A percentile compares a stretch with the other conserved stretches of the same genome.
Evolutionary conservation across 2,329 filamentous ascomycete genomes (phyloP).

Genomic region (Exophiala aquamarina): DNA sequence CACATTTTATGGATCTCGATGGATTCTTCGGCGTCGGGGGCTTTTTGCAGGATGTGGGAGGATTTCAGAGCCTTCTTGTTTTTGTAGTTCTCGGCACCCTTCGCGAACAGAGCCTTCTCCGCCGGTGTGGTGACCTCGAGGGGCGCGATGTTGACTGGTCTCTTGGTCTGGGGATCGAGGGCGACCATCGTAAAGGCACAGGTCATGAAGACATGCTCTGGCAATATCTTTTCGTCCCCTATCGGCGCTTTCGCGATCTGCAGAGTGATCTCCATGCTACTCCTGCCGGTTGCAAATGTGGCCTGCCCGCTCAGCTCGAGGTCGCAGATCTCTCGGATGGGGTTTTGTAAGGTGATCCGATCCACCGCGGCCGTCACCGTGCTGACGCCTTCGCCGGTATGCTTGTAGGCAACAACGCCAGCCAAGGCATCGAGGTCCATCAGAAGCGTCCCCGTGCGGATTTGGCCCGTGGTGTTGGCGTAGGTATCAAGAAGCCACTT

Average conservation of each 20-base stretch:
- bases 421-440: conserved; percentile 80
- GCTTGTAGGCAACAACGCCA: conserved; percentile 73
- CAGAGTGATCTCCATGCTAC: conserved; percentile 72
- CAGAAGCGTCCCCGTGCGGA: conserved; percentile 69
- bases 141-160: conserved; percentile 62
- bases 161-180: conserved; percentile 66
- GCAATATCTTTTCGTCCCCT: conserved; percentile 51
- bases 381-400: conserved; percentile 63
- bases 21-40: conserved; percentile 69
- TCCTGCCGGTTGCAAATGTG: conserved; percentile 71
- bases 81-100: conserved; percentile 66
- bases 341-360: conserved; percentile 66
- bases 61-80: conserved; percentile 65
- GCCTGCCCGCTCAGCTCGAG: conserved; percentile 69
- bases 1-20: conserved; percentile 72
- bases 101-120: conserved; percentile 62
- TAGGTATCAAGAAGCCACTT: conserved; percentile 78
- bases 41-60: conserved; percentile 62
- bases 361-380: conserved; percentile 66
- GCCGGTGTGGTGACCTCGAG: conserved; percentile 63
- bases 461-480: conserved; percentile 72
- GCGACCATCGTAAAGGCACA: conserved; percentile 79
- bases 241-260: conserved; percentile 68
- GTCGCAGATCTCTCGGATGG: conserved; percentile 74
- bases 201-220: conserved; percentile 66